These are phyloP conservation scores for Lepidium campestre DNA, from an alignment of 441 rosid species.

Conservation along the genomic window DNA sequence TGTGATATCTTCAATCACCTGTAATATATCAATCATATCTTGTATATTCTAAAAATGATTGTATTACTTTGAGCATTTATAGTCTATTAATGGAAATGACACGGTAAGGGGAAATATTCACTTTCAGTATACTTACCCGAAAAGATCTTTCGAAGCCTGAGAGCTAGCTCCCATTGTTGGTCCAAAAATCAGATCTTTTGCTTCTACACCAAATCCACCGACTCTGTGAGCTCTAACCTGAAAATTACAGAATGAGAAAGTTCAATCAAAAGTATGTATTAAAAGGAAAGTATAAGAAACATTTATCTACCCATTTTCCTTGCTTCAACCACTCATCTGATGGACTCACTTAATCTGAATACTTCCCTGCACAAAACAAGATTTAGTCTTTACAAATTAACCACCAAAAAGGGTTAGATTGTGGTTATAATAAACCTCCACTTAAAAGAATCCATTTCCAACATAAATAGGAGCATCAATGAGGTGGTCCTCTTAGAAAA, in stretches of 20 bases:
- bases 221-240: constrained; percentile 82
- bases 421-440: constrained; percentile 47
- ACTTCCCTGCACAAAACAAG: constrained; percentile 51
- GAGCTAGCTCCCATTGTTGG: constrained; percentile 75
- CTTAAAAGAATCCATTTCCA: constrained; percentile 89
- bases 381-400: background rate
- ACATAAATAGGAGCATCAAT: constrained; percentile 80
- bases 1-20: too few species aligned
- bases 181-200: constrained; percentile 86
- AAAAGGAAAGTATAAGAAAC: background rate
- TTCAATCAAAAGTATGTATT: background rate
- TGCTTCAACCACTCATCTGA: constrained; percentile 86
- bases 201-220: constrained; percentile 60
- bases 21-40: too few species aligned
- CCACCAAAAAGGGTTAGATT: background rate
- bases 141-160: constrained; percentile 66
- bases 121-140: constrained; percentile 49
- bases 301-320: constrained; percentile 60
- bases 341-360: constrained; percentile 66
- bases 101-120: too few species aligned
- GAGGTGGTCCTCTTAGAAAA: constrained; percentile 60
- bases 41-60: too few species aligned
- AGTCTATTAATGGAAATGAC: too few species aligned
- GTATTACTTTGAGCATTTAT: too few species aligned
- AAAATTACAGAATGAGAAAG: background rate